phyloP scores from a whole-genome alignment of 352 stramenopile species.

The Phytophthora pini region DNA sequence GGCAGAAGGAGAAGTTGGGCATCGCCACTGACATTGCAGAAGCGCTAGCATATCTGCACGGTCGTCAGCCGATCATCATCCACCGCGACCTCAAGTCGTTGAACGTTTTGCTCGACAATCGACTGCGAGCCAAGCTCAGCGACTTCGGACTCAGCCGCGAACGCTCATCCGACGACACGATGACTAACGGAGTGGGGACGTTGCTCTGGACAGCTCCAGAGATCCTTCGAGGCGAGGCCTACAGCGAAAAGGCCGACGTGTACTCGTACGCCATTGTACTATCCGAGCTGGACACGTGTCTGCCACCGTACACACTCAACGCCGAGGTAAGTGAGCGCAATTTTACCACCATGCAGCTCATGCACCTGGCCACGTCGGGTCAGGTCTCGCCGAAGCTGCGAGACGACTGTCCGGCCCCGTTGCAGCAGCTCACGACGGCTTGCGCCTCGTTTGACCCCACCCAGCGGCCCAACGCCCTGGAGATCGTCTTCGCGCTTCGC shows the following conservation, averaged over 20 bases:
- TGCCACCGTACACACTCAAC: slow-evolving; percentile 61
- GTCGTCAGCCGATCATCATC: slow-evolving; percentile 57
- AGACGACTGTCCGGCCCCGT: slow-evolving; percentile 37
- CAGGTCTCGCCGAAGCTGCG: slow-evolving; percentile 49
- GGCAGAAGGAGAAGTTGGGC: slow-evolving; percentile 57
- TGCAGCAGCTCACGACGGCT: slow-evolving; percentile 43
- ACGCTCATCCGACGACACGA: slow-evolving; percentile 64
- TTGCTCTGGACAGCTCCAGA: slow-evolving; percentile 69
- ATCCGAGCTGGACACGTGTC: slow-evolving; percentile 65
- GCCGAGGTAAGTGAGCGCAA: slow-evolving; percentile 48
- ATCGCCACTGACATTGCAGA: slow-evolving; percentile 69
- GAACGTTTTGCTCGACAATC: slow-evolving; percentile 59
- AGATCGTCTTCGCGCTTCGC: slow-evolving; percentile 60
- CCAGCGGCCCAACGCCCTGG: slow-evolving; percentile 51
- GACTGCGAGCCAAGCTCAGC: slow-evolving; percentile 60
- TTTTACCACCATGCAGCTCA: slow-evolving; percentile 60
- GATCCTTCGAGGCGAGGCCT: slow-evolving; percentile 58
- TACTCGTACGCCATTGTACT: slow-evolving; percentile 74
- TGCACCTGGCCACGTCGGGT: slow-evolving; percentile 59
- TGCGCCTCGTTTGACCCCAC: slow-evolving; percentile 44
- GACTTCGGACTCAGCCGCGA: slow-evolving; percentile 68
- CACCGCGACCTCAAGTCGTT: slow-evolving; percentile 76
- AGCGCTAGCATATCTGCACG: slow-evolving; percentile 73
- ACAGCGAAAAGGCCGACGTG: slow-evolving; percentile 66
- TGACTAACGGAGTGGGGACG: slow-evolving; percentile 69